Base-by-base conservation (phyloP, 75 land plant species). In the Pinus albicaulis region DNA sequence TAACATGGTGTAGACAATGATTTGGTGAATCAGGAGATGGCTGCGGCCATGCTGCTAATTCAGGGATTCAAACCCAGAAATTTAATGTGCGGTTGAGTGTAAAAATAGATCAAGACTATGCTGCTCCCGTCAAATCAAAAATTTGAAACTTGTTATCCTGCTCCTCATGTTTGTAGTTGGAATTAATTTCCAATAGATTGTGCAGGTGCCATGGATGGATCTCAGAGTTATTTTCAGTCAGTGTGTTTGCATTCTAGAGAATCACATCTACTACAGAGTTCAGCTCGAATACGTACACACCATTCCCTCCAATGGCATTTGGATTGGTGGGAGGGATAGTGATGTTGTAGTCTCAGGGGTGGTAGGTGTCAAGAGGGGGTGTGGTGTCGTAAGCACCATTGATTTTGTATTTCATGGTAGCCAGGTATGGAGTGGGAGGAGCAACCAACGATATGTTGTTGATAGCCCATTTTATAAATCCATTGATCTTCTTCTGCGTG, bases 401-500 rank as follows among this genome's bases (percentile, higher is more conserved):
- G 17, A 60, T 24, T 12, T 60, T 55, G 23, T 57, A 22, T 14
- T 75, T 57, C 11, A 28, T 13, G 11, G 61, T 36, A 26, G 24
- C 11, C 71, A 75, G 2, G 31, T 31, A 31, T 31, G 31, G 31
- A 31, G 31, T 31, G 2, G 31, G 31, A 31, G 31, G 31, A 31
- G 1, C 2, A 31, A 31, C 31, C 31, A 31, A 2, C 2, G 31
- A 31, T 31, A 31, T 31, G 31, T 95, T 92, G 80, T 92, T 91
- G 20, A 86, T 57, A 2, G 93, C 84, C 93, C 93, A 89, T 0
- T 70, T 60, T 15, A 23, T 48, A 65, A 57, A 28, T 0, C 91
- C 88, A 71, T 82, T 76, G 66, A 89, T 56, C 19, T 41, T 79
- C 79, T 93, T 93, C 73, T 93, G 93, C 0, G 96, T 91, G 80